Percentiles rank a stretch among this genome's conserved stretches.
Evolutionary conservation across 495 filamentous ascomycete species (phyloP).

Genomic region (Hamigera avellanea): DNA sequence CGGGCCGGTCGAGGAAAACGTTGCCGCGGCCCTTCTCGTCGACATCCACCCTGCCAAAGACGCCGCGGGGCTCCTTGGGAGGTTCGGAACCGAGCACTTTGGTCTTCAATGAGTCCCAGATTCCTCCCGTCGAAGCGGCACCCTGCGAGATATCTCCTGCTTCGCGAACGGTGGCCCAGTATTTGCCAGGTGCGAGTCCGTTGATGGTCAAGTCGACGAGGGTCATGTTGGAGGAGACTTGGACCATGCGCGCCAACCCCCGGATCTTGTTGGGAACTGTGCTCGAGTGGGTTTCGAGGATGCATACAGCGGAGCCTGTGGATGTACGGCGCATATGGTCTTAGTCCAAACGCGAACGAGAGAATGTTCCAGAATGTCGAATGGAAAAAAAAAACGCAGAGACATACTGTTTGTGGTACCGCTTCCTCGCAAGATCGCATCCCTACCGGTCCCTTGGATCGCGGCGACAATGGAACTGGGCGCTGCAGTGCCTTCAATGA

Average conservation of each 20-base stretch:
- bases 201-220: conserved; percentile 81
- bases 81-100: conserved; percentile 33
- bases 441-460: conserved; percentile 80
- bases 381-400: conserved; percentile 2
- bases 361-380: too few species aligned
- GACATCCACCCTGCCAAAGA: conserved; percentile 67
- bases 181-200: conserved; percentile 70
- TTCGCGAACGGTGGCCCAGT: conserved; percentile 71
- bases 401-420: conserved; percentile 71
- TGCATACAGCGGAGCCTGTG: conserved; percentile 83
- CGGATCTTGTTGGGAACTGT: conserved; percentile 50
- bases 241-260: conserved; percentile 70
- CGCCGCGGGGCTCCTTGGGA: conserved; percentile 43
- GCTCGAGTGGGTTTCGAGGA: conserved; percentile 78
- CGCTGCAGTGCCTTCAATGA: conserved; percentile 47
- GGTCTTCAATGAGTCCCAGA: conserved; percentile 56
- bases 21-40: conserved; percentile 48
- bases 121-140: conserved; percentile 63
- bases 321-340: conserved; percentile 1
- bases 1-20: conserved; percentile 65
- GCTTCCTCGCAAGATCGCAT: conserved; percentile 88
- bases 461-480: conserved; percentile 81
- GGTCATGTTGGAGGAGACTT: conserved; percentile 63
- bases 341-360: neutral
- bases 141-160: conserved; percentile 85